Evolutionary conservation across 495 filamentous ascomycete genomes (phyloP).

Genomic region (Cairneyella variabilis): DNA sequence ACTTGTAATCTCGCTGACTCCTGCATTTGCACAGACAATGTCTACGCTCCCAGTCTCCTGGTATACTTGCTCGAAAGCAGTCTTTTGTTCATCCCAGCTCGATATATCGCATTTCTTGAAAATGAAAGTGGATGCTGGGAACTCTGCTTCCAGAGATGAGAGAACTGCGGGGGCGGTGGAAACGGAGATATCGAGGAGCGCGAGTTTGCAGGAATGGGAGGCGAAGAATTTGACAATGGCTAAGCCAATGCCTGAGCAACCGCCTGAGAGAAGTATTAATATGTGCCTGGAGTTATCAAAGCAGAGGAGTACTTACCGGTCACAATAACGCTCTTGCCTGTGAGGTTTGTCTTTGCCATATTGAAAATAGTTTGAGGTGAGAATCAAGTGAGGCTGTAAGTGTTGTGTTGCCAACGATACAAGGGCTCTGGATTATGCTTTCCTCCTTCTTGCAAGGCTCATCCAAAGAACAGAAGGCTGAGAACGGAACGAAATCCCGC

Average conservation of each 20-base stretch:
- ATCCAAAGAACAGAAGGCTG: too few species aligned
- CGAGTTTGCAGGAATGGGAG: constrained; percentile 38
- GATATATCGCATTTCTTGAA: constrained; percentile 34
- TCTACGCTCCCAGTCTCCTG: constrained; percentile 38
- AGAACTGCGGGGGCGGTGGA: constrained; percentile 29
- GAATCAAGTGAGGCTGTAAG: too few species aligned
- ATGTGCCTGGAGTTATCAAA: too few species aligned
- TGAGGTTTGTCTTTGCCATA: not conserved
- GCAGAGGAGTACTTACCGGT: not conserved
- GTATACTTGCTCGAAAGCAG: constrained; percentile 34
- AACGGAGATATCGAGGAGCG: constrained; percentile 49
- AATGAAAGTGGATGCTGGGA: constrained; percentile 31
- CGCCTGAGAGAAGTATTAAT: constrained; percentile 35
- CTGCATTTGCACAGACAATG: constrained; percentile 53
- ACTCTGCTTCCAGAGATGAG: constrained; percentile 31
- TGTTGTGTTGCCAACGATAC: not conserved
- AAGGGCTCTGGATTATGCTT: too few species aligned
- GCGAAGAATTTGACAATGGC: constrained; percentile 45
- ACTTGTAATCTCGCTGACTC: constrained; percentile 43
- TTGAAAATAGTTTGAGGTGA: not conserved
- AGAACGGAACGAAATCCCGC: too few species aligned
- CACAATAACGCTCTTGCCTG: constrained; percentile 8
- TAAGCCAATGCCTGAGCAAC: constrained; percentile 52
- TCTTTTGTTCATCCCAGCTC: constrained; percentile 29
- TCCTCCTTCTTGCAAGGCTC: too few species aligned